Base-by-base conservation (phyloP, 2,329 filamentous ascomycete species). In the Alternaria tenuissima region DNA sequence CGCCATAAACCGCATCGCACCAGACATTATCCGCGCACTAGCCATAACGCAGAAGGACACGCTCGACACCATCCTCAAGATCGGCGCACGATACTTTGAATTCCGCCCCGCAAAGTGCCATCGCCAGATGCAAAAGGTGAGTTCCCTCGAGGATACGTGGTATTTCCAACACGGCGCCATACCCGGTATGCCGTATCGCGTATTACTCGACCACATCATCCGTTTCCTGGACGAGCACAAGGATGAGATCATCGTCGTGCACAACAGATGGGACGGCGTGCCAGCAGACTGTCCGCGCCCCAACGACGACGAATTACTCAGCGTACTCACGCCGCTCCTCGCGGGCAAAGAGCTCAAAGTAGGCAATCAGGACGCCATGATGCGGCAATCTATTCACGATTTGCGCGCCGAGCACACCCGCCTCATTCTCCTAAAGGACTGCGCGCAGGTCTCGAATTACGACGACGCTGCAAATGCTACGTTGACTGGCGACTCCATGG, bases 91-190 rank as follows among this genome's bases (percentile, higher is more conserved):
- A 4, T 85, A 85, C 71, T 85, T 85, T 54, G 84, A 85, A 70
- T 85, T 85, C 65, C 75, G 83, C 6, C 83, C 83, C 0, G 83
- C 83, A 0, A 80, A 82, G 58, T 79, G 83, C 52, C 82, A 84
- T 67, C 71, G 74, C 1, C 75, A 76, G 57, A 72, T 85, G 57
- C 74, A 79, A 41, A 65, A 62, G 5, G 66, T 74, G 20, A 70
- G 68, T 32, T 73, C 73, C n/a, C 72, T 81, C 6, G 80, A 81
- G 2, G 81, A 85, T 62, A 77, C 76, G 14, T 75, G 81, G 55
- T 86, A 84, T 61, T 86, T 85, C 71, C 81, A 83, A 65, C 83
- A 85, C 68, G 80, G 79, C 57, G 81, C 79, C 6, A 84, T 85
- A 24, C 83, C 83, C 0, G 83, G 83, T 2, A 82, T 85, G 80